Evolutionary conservation across 345 rosid species (phyloP), one percentile per base, ranked within the genome.

Genomic region (Litchi chinensis): DNA sequence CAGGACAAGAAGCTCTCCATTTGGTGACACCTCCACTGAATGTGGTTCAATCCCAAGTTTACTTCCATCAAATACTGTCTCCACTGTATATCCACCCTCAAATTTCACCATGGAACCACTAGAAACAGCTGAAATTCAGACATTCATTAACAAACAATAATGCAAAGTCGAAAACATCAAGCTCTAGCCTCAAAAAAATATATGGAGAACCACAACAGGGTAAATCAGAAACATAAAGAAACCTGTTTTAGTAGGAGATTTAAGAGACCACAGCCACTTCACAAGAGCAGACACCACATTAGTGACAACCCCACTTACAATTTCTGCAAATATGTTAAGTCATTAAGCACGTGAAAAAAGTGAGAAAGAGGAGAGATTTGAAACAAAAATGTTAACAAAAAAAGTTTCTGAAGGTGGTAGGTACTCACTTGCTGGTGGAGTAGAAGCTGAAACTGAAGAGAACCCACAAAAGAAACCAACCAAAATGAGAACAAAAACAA

Each of bases 41-140:
- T 88, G 85, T 4, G 98, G 98, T 57, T 94, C 98, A 50, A 97
- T 89, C 81, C 98, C 99, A 82, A 89, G 86, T 81, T 93, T 94
- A 77, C 92, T 91, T 82, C 99, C 99, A 84, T 97, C 99, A 81
- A 97, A 90, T 71, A 97, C 97, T 4, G 99, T 97, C 89, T 97
- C 99, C 82, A 97, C 97, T 12, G 84, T 86, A 79, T 94, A 97
- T 37, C 99, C 98, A 82, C 91, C 81, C 85, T 97, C 99, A 73
- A 93, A 97, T 86, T 91, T 97, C 90, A 97, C 90, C 97, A 92
- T 86, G 37, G 98, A 91, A 84, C 95, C 95, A 83, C 90, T 90
- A 63, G 97, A 83, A 79, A 90, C 86, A 57, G 93, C 98, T 94
- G 88, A 24, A 76, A 50, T 67, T 26, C 22, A 79, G 73, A 80